Evolutionary conservation across 352 stramenopile genomes (phyloP).

Genomic region (Globisporangium spinosum): DNA sequence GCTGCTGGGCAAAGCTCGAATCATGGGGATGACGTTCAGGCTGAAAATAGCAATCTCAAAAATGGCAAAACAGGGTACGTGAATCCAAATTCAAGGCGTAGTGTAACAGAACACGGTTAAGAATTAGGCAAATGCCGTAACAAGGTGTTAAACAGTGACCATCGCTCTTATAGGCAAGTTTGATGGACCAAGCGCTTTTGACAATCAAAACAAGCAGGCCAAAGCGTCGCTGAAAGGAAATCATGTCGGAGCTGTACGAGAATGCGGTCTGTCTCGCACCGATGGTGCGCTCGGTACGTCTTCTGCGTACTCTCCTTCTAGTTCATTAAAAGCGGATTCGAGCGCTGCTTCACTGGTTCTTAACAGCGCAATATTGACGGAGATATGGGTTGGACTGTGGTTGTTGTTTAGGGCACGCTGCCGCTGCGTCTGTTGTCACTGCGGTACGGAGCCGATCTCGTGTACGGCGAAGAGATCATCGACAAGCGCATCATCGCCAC

Average conservation of each 20-base stretch:
- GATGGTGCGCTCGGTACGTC: slow-evolving; percentile 92
- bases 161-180: neutral
- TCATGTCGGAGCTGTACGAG: slow-evolving; percentile 53
- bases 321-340: no score
- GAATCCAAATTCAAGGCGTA: neutral
- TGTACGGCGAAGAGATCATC: slow-evolving; percentile 95
- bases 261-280: slow-evolving; percentile 86
- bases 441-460: slow-evolving; percentile 89
- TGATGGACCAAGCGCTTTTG: neutral
- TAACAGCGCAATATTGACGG: neutral
- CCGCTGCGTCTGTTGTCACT: slow-evolving; percentile 90
- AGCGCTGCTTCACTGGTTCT: neutral
- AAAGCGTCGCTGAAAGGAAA: neutral
- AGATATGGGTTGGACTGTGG: neutral
- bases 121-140: neutral
- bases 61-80: neutral
- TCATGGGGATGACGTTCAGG: no score
- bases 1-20: no score
- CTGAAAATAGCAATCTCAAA: neutral
- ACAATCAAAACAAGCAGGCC: neutral
- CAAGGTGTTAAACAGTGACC: neutral
- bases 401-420: slow-evolving; percentile 70
- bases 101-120: neutral
- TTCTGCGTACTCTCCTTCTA: neutral
- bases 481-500: slow-evolving; percentile 90